A percentile compares a stretch with the other conserved stretches of the same genome.
Conservation (phyloP, 345 rosid species). For the Eutrema japonicum region DNA sequence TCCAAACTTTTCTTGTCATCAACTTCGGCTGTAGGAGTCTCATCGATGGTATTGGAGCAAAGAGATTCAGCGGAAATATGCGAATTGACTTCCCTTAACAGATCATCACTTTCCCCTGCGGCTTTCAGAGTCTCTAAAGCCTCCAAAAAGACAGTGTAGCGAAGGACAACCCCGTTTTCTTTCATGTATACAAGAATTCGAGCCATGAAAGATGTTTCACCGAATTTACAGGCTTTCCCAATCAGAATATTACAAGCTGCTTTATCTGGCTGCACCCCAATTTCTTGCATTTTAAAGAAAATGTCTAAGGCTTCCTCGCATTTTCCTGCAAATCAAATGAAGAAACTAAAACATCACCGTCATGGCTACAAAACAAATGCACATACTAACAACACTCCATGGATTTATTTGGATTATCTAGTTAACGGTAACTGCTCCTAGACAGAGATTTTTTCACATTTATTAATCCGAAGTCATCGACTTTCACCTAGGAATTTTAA, state of each 20-base stretch:
- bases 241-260: constrained; percentile 87
- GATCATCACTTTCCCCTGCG: constrained; percentile 55
- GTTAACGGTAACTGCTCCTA: neutral
- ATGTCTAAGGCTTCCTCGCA: constrained; percentile 68
- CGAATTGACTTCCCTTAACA: constrained; percentile 70
- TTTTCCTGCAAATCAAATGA: constrained; percentile 58
- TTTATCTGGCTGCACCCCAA: constrained; percentile 82
- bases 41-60: constrained; percentile 30
- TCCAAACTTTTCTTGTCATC: constrained; percentile 30
- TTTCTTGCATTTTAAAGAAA: constrained; percentile 80
- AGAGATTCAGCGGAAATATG: constrained; percentile 55
- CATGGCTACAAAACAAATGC: constrained; percentile 5
- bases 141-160: constrained; percentile 64
- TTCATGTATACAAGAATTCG: constrained; percentile 69
- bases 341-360: constrained; percentile 17
- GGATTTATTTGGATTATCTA: neutral
- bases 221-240: constrained; percentile 63
- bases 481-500: constrained; percentile 41
- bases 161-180: constrained; percentile 59
- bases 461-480: neutral
- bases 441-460: neutral
- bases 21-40: constrained; percentile 35
- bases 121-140: constrained; percentile 58
- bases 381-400: neutral
- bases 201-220: constrained; percentile 51